A percentile compares a stretch with the other conserved stretches of the same genome.
phyloP scores from a whole-genome alignment of 2,329 filamentous ascomycete genomes.

The Cladosporium velox region DNA sequence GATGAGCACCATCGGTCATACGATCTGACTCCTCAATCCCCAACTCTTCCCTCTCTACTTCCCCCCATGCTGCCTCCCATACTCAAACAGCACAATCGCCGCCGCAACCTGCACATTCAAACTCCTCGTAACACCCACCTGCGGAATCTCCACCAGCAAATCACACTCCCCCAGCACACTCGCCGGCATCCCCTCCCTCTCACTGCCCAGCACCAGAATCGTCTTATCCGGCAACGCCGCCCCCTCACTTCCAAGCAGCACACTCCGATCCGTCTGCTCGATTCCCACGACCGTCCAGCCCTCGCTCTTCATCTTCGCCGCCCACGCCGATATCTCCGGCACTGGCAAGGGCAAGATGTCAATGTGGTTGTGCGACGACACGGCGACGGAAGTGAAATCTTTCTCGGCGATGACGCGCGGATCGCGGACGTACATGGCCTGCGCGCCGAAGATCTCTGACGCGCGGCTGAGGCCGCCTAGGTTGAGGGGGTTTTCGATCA shows the following conservation, averaged over 20 bases:
- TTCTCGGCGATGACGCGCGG: constrained; percentile 46
- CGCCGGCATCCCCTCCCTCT: constrained; percentile 55
- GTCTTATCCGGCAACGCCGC: constrained; percentile 39
- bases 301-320: constrained; percentile 45
- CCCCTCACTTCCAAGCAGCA: constrained; percentile 44
- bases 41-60: background rate
- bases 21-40: too few species aligned
- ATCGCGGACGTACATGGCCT: constrained; percentile 47
- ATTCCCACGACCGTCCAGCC: constrained; percentile 56
- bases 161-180: constrained; percentile 54
- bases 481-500: constrained; percentile 54
- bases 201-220: constrained; percentile 52
- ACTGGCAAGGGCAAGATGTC: constrained; percentile 43
- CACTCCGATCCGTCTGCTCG: constrained; percentile 55
- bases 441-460: constrained; percentile 54
- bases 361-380: constrained; percentile 53
- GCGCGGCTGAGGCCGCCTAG: constrained; percentile 54
- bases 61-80: constrained; percentile 44
- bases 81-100: constrained; percentile 55
- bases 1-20: background rate
- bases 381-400: constrained; percentile 53
- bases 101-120: constrained; percentile 59
- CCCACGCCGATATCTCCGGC: constrained; percentile 36
- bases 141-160: constrained; percentile 55
- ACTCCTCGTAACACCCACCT: constrained; percentile 54